Base-by-base conservation (phyloP, 2,329 filamentous ascomycete genomes). In the Aspergillus sp. region DNA sequence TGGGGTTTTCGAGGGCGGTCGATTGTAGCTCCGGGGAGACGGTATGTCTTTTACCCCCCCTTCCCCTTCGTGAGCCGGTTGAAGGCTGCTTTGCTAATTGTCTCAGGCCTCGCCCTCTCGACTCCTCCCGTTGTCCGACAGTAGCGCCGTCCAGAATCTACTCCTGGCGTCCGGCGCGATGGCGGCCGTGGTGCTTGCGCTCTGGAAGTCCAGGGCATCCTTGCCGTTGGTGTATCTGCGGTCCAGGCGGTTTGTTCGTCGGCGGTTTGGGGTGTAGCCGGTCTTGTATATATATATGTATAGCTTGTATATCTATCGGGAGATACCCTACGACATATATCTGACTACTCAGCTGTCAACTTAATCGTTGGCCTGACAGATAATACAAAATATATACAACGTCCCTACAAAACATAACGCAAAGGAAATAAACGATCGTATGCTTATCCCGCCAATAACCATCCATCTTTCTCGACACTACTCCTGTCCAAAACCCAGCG, bases 401-500 rank as follows among this genome's bases (percentile, higher is more conserved):
- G 24, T 30, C 35, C 30, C 28, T 27, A 36, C 8, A 10, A 24
- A 29, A 34, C 24, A 36, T 26, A 30, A 20, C 15, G 29, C 26
- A 33, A 34, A 32, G 19, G 35, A 37, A 36, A 33, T 25, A 28
- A 37, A 35, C 29, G 22, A 27, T 33, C 32, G 27, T 24, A 30
- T 30, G 20, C 27, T 13, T 20, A 12, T n/a, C 16, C 28, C 28
- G 13, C 4, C 12, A 14, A 30, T 17, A n/a, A n/a, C n/a, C n/a
- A n/a, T n/a, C n/a, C n/a, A n/a, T n/a, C n/a, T n/a, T n/a, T n/a
- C n/a, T n/a, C n/a, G n/a, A n/a, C n/a, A n/a, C 56, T 86, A 98
- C 68, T 98, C 91, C 68, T 98, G 91, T 45, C 91, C 91, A 58
- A 98, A 98, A 41, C 91, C 91, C 70, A 98, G 88, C 0, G 91